Percentiles rank a stretch among this genome's conserved stretches.
These are phyloP conservation scores for Cronartium quercuum DNA, from an alignment of 1,284 basidiomycete species.

Conservation along the genomic window DNA sequence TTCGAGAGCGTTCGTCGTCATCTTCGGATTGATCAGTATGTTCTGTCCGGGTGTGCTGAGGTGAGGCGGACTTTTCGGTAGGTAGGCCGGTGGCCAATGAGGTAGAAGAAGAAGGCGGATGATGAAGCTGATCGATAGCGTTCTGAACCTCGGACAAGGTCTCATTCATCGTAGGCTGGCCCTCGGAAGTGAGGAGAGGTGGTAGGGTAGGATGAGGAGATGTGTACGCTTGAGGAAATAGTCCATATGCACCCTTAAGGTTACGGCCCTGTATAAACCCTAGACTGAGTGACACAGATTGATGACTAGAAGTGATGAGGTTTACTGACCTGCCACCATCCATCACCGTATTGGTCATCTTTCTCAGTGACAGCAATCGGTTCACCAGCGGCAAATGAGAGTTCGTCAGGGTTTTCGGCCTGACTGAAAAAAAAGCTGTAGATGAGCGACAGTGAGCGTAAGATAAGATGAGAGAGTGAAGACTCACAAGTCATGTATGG, in stretches of 20 bases:
- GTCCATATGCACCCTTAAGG: slow-evolving; percentile 67
- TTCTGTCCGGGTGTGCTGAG: slow-evolving; percentile 7
- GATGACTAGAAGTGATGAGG: slow-evolving; percentile 26
- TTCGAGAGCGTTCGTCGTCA: not conserved
- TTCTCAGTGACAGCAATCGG: slow-evolving; percentile 82
- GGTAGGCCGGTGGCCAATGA: slow-evolving; percentile 19
- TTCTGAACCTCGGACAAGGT: slow-evolving; percentile 51
- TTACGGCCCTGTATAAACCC: slow-evolving; percentile 67
- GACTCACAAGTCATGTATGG: slow-evolving; percentile 28
- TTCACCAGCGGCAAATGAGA: slow-evolving; percentile 78
- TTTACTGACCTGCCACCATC: slow-evolving; percentile 91
- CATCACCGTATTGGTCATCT: slow-evolving; percentile 88
- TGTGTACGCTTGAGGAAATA: slow-evolving; percentile 90
- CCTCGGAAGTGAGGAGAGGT: slow-evolving; percentile 35
- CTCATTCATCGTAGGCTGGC: slow-evolving; percentile 44
- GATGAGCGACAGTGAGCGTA: not conserved
- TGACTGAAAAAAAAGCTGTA: slow-evolving; percentile 3
- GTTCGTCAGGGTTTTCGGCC: slow-evolving; percentile 90
- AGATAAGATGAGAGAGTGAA: not conserved
- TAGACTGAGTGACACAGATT: not conserved
- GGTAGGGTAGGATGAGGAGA: slow-evolving; percentile 54
- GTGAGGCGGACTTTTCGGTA: slow-evolving; percentile 5
- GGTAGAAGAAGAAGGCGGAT: slow-evolving; percentile 45
- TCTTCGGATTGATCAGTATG: not conserved
- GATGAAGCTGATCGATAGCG: slow-evolving; percentile 54